Base-by-base conservation (phyloP, 768 basidiomycete genomes). In the Sistotremastrum suecicum region DNA sequence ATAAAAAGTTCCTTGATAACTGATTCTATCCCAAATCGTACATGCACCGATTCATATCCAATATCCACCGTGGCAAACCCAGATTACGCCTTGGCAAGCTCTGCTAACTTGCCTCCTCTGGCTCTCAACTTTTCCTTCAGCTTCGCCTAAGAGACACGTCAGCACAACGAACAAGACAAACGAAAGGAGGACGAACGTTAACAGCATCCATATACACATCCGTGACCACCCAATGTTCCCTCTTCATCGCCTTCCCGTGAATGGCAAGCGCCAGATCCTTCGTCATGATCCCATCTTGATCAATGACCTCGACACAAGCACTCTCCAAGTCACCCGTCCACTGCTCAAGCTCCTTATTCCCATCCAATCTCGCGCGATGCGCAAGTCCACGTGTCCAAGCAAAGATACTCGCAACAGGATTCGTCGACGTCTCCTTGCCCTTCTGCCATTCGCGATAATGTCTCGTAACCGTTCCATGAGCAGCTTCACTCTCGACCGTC, bases 391-490 rank as follows among this genome's bases (percentile, higher is more conserved):
- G 80, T 10, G 94, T 98, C 94, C 94, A 99, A 5, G 94, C 94
- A 56, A 92, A 98, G 68, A 99, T 97, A 47, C 86, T 90, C 39
- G 94, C 94, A 54, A 98, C 91, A 37, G 94, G 92, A 75, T 99
- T 99, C 41, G 94, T 99, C 47, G 87, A 91, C 7, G 94, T 98
- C 69, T 98, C 95, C 48, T 83, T 80, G 43, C 94, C 94, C 70
- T 97, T 94, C 65, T 98, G 94, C 61, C 78, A 83, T 65, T 98
- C 94, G 47, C 94, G 83, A 66, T 92, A 99, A 67, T 98, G 94
- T 36, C 94, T 81, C 2, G 92, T 95, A 47, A 95, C 90, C 11
- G 89, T 92, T 29, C 89, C 94, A 60, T 99, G 94, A 7, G 94
- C 94, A 41, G 95, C 95, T 65, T 99, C 95, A 53, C 82, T 80